Conservation (phyloP, 768 basidiomycete species). For the Candolleomyces aberdarensis region DNA sequence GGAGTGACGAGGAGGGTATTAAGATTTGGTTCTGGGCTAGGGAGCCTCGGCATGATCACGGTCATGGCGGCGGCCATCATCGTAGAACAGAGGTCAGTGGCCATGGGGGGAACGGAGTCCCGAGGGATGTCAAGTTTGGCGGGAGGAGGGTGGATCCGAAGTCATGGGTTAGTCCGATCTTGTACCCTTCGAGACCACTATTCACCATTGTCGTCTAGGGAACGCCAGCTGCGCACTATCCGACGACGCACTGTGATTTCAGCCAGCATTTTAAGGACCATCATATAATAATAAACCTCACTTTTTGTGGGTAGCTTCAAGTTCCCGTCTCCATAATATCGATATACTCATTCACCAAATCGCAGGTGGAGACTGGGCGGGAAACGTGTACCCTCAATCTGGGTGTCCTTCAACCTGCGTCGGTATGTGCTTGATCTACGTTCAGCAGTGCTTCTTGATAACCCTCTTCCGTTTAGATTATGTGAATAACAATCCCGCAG, state of each 20-base stretch:
- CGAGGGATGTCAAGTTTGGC: constrained; percentile 44
- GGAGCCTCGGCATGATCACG: not conserved
- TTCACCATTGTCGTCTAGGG: constrained; percentile 34
- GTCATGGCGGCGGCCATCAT: not conserved
- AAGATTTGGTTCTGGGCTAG: constrained; percentile 76
- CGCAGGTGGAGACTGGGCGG: constrained; percentile 57
- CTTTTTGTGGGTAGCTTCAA: constrained; percentile 30
- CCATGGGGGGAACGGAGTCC: constrained; percentile 37
- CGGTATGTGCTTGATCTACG: constrained; percentile 35
- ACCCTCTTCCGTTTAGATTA: constrained; percentile 35
- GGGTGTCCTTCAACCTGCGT: constrained; percentile 56
- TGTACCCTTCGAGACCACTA: not conserved
- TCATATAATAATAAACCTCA: constrained; percentile 64
- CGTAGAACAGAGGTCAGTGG: not conserved
- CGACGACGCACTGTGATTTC: constrained; percentile 58
- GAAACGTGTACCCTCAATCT: constrained; percentile 34
- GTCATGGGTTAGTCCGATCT: constrained; percentile 44
- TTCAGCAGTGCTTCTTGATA: not conserved
- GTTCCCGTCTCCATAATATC: not conserved
- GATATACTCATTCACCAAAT: not conserved
- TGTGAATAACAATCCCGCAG: constrained; percentile 58
- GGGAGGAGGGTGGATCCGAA: constrained; percentile 39
- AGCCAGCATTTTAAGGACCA: constrained; percentile 48
- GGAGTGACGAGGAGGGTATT: constrained; percentile 47
- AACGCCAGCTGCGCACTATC: constrained; percentile 55